Percentiles rank a stretch among this genome's conserved stretches.
Evolutionary conservation across 371 early-diverging fungal species (phyloP).

Genomic region (Mucor sp.): DNA sequence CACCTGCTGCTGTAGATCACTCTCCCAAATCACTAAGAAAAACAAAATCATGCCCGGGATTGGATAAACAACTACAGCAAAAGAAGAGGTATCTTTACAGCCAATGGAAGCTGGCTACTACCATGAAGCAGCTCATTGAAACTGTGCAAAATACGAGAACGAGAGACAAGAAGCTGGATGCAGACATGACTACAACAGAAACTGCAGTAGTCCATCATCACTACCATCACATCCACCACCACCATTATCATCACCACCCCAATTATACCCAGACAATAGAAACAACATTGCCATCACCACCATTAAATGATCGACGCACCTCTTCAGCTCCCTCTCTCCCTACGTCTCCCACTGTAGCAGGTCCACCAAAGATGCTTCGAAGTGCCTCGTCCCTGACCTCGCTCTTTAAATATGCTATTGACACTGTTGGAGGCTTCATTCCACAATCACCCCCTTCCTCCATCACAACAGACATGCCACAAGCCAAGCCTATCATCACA

Average conservation of each 20-base stretch:
- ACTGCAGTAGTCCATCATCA: neutral
- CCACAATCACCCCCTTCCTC: neutral
- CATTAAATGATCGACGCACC: neutral
- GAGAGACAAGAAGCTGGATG: neutral
- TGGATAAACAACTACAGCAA: slow-evolving; percentile 7
- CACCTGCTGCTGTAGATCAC: neutral
- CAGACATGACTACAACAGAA: neutral
- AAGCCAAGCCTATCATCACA: neutral
- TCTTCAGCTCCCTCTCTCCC: neutral
- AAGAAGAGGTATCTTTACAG: slow-evolving; percentile 18
- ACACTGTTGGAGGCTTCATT: neutral
- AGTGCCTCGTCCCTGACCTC: slow-evolving; percentile 5
- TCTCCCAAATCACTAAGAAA: neutral
- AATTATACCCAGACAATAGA: neutral
- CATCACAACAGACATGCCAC: neutral
- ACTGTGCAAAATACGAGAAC: slow-evolving; percentile 7
- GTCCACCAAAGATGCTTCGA: neutral
- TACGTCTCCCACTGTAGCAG: neutral
- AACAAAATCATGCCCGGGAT: neutral
- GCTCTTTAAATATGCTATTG: slow-evolving; percentile 11
- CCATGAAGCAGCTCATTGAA: slow-evolving; percentile 19
- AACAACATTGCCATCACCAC: neutral
- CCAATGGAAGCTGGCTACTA: slow-evolving; percentile 15
- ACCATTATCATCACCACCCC: slow-evolving; percentile 4
- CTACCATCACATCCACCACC: neutral